A percentile compares a stretch with the other conserved stretches of the same genome.
Conservation (phyloP, 768 basidiomycete genomes). For the Leccinum sublutescens region DNA sequence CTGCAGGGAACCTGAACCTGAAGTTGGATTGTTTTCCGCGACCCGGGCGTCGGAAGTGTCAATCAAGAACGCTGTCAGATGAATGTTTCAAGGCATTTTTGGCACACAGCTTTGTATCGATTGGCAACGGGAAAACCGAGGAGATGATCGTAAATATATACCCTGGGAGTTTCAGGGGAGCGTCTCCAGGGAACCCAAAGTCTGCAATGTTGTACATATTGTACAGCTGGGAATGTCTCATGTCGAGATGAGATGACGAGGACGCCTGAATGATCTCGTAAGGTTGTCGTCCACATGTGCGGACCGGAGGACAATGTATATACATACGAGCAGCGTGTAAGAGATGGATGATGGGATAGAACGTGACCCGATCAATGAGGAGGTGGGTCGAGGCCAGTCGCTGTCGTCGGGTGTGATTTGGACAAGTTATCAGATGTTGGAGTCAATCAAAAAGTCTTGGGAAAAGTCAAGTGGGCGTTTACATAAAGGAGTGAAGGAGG, state of each 20-base stretch:
- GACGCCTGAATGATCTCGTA: neutral
- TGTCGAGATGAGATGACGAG: neutral
- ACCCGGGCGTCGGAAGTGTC: constrained; percentile 14
- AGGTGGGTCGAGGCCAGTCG: neutral
- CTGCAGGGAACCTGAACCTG: neutral
- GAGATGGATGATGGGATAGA: neutral
- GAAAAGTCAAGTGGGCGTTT: constrained; percentile 19
- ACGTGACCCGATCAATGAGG: neutral
- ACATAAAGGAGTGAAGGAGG: constrained; percentile 25
- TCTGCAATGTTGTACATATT: neutral
- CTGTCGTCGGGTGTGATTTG: neutral
- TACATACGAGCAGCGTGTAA: neutral
- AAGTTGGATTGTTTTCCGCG: neutral
- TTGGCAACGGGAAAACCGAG: constrained; percentile 13
- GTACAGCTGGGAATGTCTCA: neutral
- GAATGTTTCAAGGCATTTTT: constrained; percentile 19
- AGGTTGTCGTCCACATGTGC: neutral
- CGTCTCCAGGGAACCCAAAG: neutral
- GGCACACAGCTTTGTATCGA: constrained; percentile 14
- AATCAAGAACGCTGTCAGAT: constrained; percentile 5
- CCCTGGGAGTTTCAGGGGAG: neutral
- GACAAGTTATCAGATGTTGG: constrained; percentile 6
- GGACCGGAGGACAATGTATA: neutral
- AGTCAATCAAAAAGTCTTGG: constrained; percentile 14
- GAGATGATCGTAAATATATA: constrained; percentile 12